A percentile compares a stretch with the other conserved stretches of the same genome.
phyloP scores from a whole-genome alignment of 805 yeast genomes.

The Jamesozyma lodderae region DNA sequence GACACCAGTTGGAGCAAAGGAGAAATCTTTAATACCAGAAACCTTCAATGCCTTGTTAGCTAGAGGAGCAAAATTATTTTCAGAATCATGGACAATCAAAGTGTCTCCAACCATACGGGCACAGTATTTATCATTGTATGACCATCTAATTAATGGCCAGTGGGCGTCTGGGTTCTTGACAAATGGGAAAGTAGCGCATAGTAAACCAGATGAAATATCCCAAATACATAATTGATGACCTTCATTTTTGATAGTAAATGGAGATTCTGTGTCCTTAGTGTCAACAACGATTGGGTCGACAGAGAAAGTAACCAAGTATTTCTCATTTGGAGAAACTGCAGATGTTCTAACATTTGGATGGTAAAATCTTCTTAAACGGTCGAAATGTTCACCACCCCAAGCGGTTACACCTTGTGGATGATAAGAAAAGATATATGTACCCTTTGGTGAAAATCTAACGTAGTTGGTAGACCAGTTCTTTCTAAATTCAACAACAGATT shows the following conservation, averaged over 20 bases:
- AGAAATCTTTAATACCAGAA: slow-evolving; percentile 81
- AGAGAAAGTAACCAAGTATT: slow-evolving; percentile 81
- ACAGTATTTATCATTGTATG: slow-evolving; percentile 82
- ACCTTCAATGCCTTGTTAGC: slow-evolving; percentile 81
- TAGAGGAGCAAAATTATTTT: slow-evolving; percentile 61
- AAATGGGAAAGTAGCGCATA: slow-evolving; percentile 83
- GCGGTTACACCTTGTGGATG: slow-evolving; percentile 93
- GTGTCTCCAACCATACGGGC: slow-evolving; percentile 94
- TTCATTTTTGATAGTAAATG: slow-evolving; percentile 77
- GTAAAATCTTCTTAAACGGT: slow-evolving; percentile 62
- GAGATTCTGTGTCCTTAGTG: slow-evolving; percentile 55
- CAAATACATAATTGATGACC: slow-evolving; percentile 93
- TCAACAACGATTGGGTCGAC: slow-evolving; percentile 69
- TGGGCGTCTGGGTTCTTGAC: slow-evolving; percentile 61
- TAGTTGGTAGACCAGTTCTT: slow-evolving; percentile 80
- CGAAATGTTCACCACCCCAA: slow-evolving; percentile 87
- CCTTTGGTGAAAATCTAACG: slow-evolving; percentile 87
- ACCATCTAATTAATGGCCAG: slow-evolving; percentile 98
- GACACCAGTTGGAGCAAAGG: slow-evolving; percentile 88
- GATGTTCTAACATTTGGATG: slow-evolving; percentile 86
- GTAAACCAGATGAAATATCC: slow-evolving; percentile 78
- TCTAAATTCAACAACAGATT: slow-evolving; percentile 69
- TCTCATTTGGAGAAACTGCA: slow-evolving; percentile 89
- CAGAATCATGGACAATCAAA: slow-evolving; percentile 78
- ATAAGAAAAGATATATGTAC: slow-evolving; percentile 76